phyloP scores from a whole-genome alignment of 768 basidiomycete genomes.

The Kwoniella pini region DNA sequence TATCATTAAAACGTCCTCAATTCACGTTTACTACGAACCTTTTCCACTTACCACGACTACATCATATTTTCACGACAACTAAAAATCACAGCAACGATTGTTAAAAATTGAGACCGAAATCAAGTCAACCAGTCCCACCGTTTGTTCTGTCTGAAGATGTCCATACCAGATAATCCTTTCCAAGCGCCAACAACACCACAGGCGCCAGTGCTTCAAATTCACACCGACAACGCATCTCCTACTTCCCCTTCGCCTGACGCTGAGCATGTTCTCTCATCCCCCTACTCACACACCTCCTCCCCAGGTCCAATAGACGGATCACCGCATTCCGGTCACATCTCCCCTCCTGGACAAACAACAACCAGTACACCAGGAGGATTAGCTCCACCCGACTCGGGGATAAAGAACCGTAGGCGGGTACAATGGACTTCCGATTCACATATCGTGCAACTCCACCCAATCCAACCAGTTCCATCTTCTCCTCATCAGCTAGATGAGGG shows the following conservation, averaged over 20 bases:
- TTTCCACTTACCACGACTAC: too few relatives aligned
- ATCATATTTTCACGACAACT: too few relatives aligned
- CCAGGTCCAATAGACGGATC: conserved; percentile 1
- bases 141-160: conserved; percentile 35
- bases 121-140: neutral
- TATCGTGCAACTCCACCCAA: conserved; percentile 38
- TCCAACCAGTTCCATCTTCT: conserved; percentile 20
- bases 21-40: too few relatives aligned
- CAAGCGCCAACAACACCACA: conserved; percentile 14
- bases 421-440: conserved; percentile 51
- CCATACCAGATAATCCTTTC: conserved; percentile 54
- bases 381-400: conserved; percentile 15
- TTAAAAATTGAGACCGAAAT: too few relatives aligned
- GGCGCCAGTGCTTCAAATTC: conserved; percentile 22
- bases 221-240: conserved; percentile 4
- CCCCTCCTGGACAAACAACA: conserved; percentile 4
- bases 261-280: neutral
- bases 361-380: neutral
- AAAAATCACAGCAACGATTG: too few relatives aligned
- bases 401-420: conserved; percentile 48
- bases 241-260: conserved; percentile 2
- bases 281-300: neutral
- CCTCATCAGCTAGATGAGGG: conserved; percentile 36
- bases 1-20: too few relatives aligned
- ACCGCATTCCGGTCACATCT: conserved; percentile 5